Evolutionary conservation across 352 stramenopile genomes (phyloP).

Genomic region (Globisporangium spinosum): DNA sequence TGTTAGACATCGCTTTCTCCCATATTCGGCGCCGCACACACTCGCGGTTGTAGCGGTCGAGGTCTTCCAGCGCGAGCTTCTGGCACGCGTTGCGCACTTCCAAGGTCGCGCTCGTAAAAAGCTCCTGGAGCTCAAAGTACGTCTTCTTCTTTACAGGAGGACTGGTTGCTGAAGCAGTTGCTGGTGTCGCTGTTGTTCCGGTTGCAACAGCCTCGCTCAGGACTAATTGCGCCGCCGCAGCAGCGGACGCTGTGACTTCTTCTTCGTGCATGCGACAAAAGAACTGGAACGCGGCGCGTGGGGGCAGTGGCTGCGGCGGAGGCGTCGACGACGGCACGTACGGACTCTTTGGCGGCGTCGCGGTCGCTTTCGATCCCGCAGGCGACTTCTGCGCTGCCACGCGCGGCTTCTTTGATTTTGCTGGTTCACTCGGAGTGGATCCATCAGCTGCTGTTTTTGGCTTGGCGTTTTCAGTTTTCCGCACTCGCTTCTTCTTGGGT

Average conservation of each 20-base stretch:
- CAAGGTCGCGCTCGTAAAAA: slow-evolving; percentile 27
- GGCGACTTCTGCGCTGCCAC: slow-evolving; percentile 9
- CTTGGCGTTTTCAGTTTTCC: slow-evolving; percentile 5
- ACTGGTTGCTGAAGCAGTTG: neutral
- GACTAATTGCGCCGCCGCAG: neutral
- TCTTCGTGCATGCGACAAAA: slow-evolving; percentile 32
- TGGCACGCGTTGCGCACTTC: slow-evolving; percentile 39
- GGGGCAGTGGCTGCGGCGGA: slow-evolving; percentile 30
- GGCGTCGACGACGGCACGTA: slow-evolving; percentile 42
- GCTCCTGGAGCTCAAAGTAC: slow-evolving; percentile 26
- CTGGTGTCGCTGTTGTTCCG: neutral
- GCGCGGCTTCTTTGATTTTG: slow-evolving; percentile 4
- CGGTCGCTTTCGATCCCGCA: slow-evolving; percentile 13
- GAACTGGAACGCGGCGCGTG: slow-evolving; percentile 36
- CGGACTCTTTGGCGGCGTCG: slow-evolving; percentile 16
- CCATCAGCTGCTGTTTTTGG: slow-evolving; percentile 5
- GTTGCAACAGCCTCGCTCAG: neutral
- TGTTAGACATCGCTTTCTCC: slow-evolving; percentile 45
- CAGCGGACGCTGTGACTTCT: slow-evolving; percentile 12
- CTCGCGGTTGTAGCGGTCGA: slow-evolving; percentile 60
- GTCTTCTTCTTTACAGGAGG: slow-evolving; percentile 5
- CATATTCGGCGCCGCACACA: slow-evolving; percentile 53
- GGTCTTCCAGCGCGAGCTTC: slow-evolving; percentile 39
- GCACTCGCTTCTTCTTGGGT: slow-evolving; percentile 12
- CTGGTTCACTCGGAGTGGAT: neutral